Evolutionary conservation across 495 filamentous ascomycete genomes (phyloP).

Genomic region (Podospora didyma): DNA sequence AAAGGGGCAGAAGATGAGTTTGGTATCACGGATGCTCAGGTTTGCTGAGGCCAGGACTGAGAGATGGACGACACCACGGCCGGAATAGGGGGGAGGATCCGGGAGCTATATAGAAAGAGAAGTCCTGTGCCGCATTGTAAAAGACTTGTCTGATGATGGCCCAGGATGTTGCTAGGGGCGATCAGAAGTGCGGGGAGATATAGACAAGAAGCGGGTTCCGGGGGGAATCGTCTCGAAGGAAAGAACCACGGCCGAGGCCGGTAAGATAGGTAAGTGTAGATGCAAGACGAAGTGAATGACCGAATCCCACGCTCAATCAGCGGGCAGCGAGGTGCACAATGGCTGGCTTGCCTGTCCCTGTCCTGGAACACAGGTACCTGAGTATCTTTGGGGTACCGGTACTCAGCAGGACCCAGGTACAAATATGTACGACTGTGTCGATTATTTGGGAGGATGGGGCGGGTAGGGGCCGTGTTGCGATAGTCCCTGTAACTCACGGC

Average conservation of each 20-base stretch:
- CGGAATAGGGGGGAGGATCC: constrained; percentile 4
- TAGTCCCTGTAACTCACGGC: constrained; percentile 26
- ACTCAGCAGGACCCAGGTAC: constrained; percentile 30
- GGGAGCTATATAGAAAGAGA: constrained; percentile 19
- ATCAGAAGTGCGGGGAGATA: constrained; percentile 19
- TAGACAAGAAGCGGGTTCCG: constrained; percentile 13
- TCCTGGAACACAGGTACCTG: constrained; percentile 1
- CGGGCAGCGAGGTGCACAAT: constrained; percentile 24
- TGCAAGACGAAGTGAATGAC: constrained; percentile 28
- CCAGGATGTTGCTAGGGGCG: not conserved
- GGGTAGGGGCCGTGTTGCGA: constrained; percentile 31
- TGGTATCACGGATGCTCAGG: constrained; percentile 17
- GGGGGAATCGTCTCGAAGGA: constrained; percentile 12
- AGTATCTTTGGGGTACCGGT: constrained; percentile 30
- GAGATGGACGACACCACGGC: constrained; percentile 5
- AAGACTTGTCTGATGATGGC: constrained; percentile 7
- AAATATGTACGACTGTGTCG: constrained; percentile 23
- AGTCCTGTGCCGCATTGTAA: constrained; percentile 26
- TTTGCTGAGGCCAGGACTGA: not conserved
- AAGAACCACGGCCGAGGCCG: constrained; percentile 1
- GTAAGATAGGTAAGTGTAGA: constrained; percentile 1
- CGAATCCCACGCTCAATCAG: constrained; percentile 28
- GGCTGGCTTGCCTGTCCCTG: constrained; percentile 11
- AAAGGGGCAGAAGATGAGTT: constrained; percentile 3
- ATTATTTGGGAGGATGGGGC: constrained; percentile 25